phyloP scores from a whole-genome alignment of 371 early-diverging fungal species.

The Blakeslea trispora region DNA sequence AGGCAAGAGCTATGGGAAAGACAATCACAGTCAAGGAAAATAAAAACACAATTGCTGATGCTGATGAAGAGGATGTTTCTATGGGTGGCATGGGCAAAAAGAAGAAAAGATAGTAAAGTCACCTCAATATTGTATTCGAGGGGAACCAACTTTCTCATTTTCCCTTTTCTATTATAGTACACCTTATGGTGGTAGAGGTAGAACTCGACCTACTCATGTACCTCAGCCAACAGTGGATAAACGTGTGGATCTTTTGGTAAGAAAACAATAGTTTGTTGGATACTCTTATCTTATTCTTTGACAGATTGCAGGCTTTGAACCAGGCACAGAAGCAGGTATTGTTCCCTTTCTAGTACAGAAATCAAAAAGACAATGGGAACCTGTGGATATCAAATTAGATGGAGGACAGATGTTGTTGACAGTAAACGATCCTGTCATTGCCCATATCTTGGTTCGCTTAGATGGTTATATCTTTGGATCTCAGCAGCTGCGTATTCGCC shows the following conservation, averaged over 20 bases:
- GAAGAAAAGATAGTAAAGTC: conserved; percentile 42
- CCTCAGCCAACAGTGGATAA: conserved; percentile 17
- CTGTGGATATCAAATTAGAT: conserved; percentile 35
- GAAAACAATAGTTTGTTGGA: too few species aligned
- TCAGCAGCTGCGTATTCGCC: conserved; percentile 30
- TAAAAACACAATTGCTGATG: conserved; percentile 14
- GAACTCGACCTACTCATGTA: conserved; percentile 11
- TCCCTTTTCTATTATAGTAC: conserved; percentile 24
- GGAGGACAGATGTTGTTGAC: conserved; percentile 37
- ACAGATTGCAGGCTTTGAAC: conserved; percentile 38
- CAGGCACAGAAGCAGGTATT: conserved; percentile 37
- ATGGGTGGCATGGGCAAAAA: conserved; percentile 41
- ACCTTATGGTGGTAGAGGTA: conserved; percentile 36
- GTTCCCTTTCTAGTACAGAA: conserved; percentile 41
- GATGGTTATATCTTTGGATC: conserved; percentile 50
- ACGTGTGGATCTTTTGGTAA: conserved; percentile 38
- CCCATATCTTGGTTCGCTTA: conserved; percentile 39
- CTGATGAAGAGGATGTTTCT: conserved; percentile 32
- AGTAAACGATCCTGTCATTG: conserved; percentile 38
- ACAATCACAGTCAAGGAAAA: conserved; percentile 29
- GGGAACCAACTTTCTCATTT: neutral
- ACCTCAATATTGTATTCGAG: too few species aligned
- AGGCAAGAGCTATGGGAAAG: conserved; percentile 30
- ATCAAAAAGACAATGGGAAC: conserved; percentile 46
- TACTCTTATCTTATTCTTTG: too few species aligned